Conservation (phyloP, 2,329 filamentous ascomycete species). For the Stachybotrys elegans region DNA sequence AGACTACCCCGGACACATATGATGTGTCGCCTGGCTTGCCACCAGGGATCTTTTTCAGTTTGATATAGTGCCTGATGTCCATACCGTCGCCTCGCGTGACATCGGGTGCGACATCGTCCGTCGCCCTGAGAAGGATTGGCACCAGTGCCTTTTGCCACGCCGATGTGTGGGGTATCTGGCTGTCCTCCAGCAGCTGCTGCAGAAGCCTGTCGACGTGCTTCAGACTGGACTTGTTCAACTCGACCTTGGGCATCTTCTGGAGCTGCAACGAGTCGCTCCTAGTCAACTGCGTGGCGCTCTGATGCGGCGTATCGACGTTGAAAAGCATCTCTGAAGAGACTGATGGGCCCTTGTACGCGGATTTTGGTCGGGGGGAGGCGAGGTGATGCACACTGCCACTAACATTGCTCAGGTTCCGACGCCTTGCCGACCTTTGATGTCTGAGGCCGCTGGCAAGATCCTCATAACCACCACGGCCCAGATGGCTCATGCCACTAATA, state of each 20-base stretch:
- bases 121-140: conserved; percentile 84
- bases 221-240: conserved; percentile 81
- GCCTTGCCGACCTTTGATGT: conserved; percentile 58
- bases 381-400: conserved; percentile 65
- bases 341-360: conserved; percentile 51
- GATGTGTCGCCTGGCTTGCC: conserved; percentile 85
- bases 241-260: conserved; percentile 66
- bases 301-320: conserved; percentile 38
- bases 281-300: conserved; percentile 49
- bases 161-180: conserved; percentile 62
- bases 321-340: conserved; percentile 47
- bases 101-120: conserved; percentile 91
- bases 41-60: conserved; percentile 92
- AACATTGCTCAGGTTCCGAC: conserved; percentile 78
- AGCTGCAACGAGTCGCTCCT: conserved; percentile 81
- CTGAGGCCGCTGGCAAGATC: conserved; percentile 56
- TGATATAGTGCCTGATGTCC: conserved; percentile 95
- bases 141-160: conserved; percentile 89
- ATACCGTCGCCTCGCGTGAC: conserved; percentile 89
- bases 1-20: conserved; percentile 96
- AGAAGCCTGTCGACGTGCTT: conserved; percentile 84
- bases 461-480: conserved; percentile 61
- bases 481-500: conserved; percentile 63
- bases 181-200: conserved; percentile 75
- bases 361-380: conserved; percentile 66